A percentile compares a stretch with the other conserved stretches of the same genome.
Conservation (phyloP, 1,284 basidiomycete genomes). For the Puccinia horiana region DNA sequence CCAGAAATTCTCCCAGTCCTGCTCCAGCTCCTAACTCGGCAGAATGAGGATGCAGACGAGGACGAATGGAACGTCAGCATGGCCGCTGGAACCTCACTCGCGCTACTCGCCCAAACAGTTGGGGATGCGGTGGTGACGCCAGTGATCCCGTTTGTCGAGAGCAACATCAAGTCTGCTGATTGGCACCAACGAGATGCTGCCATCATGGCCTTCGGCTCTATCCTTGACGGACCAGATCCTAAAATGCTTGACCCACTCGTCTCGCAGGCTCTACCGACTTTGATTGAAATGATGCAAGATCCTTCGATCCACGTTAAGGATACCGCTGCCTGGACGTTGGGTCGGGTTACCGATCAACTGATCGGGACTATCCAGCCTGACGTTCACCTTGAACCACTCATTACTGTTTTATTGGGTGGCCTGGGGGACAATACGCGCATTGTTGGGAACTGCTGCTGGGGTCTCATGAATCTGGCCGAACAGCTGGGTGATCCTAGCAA, state of each 20-base stretch:
- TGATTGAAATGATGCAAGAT: slow-evolving; percentile 95
- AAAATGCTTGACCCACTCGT: slow-evolving; percentile 83
- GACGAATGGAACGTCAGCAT: slow-evolving; percentile 99
- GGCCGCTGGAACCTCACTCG: slow-evolving; percentile 92
- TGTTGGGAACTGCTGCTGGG: slow-evolving; percentile 92
- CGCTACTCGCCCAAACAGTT: slow-evolving; percentile 84
- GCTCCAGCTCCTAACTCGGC: slow-evolving; percentile 80
- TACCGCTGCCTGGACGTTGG: slow-evolving; percentile 96
- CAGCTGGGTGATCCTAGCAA: slow-evolving; percentile 69
- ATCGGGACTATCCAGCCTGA: slow-evolving; percentile 85
- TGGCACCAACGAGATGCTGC: slow-evolving; percentile 97
- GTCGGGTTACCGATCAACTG: slow-evolving; percentile 88
- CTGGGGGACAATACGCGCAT: slow-evolving; percentile 78
- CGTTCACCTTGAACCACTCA: slow-evolving; percentile 78
- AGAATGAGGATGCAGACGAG: slow-evolving; percentile 95
- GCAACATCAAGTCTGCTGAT: slow-evolving; percentile 84
- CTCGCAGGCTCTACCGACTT: slow-evolving; percentile 85
- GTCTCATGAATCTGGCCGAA: slow-evolving; percentile 89
- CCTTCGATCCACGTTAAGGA: slow-evolving; percentile 85
- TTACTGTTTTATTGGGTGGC: slow-evolving; percentile 79
- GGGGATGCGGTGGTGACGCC: slow-evolving; percentile 85
- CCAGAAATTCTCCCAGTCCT: slow-evolving; percentile 93
- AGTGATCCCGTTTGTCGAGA: slow-evolving; percentile 97
- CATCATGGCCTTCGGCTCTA: slow-evolving; percentile 96
- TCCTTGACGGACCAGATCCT: slow-evolving; percentile 92